Evolutionary conservation across 164 flowering plant species (phyloP).

Genomic region (Aristolochia fimbriata): DNA sequence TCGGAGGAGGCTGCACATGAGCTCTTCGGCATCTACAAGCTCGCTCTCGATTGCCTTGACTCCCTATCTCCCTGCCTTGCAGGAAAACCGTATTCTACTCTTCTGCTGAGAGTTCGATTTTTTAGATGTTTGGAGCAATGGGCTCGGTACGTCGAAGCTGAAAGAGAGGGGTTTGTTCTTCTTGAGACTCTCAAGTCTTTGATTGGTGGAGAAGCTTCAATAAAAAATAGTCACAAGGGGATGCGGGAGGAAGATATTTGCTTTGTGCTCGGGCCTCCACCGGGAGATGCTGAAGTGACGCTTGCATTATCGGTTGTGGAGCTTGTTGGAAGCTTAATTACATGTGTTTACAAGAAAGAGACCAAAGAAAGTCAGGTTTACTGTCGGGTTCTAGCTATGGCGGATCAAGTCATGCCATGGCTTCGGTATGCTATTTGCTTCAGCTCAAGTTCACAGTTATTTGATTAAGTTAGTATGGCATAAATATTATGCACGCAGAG

Average conservation of each 20-base stretch:
- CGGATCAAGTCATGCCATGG: constrained; percentile 55
- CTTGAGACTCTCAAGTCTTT: constrained; percentile 31
- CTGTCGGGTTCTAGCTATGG: constrained; percentile 35
- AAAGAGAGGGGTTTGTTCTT: constrained; percentile 34
- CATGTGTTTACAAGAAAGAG: constrained; percentile 36
- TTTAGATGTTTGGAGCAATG: constrained; percentile 42
- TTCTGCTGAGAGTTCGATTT: constrained; percentile 41
- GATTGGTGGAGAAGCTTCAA: background rate
- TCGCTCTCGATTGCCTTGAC: constrained; percentile 21
- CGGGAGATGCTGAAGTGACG: constrained; percentile 29
- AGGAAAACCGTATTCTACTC: constrained; percentile 39
- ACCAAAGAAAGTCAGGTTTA: constrained; percentile 32
- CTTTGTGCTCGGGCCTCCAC: constrained; percentile 27
- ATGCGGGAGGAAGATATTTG: constrained; percentile 11
- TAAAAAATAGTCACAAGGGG: background rate
- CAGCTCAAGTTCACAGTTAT: background rate
- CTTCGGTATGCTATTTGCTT: constrained; percentile 35
- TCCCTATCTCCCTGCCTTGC: constrained; percentile 32
- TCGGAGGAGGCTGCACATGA: constrained; percentile 10
- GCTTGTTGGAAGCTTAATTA: constrained; percentile 34
- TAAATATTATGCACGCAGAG: no score
- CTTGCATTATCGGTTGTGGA: constrained; percentile 45
- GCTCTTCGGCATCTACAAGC: constrained; percentile 38
- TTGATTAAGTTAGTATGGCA: background rate
- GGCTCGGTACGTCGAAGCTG: constrained; percentile 38